Percentiles rank a stretch among this genome's conserved stretches.
These are phyloP conservation scores for Venturia aucupariae DNA, from an alignment of 2,329 filamentous ascomycete genomes.

Conservation along the genomic window DNA sequence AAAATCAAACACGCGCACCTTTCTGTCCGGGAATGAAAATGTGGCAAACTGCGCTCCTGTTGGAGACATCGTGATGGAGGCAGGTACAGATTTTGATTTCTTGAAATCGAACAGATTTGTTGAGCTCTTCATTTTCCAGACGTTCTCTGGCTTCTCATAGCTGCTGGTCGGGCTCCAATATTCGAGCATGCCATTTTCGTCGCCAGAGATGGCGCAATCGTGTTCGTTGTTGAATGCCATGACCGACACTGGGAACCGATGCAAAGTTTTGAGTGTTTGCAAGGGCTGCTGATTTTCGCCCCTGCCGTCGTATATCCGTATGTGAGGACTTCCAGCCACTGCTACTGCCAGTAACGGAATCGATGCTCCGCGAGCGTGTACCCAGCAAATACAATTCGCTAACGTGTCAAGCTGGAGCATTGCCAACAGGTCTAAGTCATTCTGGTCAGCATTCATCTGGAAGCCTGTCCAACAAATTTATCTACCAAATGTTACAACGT, in stretches of 20 bases:
- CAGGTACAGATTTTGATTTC: slow-evolving; percentile 79
- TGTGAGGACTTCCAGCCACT: slow-evolving; percentile 52
- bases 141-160: slow-evolving; percentile 84
- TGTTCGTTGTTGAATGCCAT: slow-evolving; percentile 85
- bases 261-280: slow-evolving; percentile 69
- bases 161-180: slow-evolving; percentile 79
- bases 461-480: slow-evolving; percentile 16
- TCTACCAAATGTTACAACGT: slow-evolving; percentile 66
- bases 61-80: slow-evolving; percentile 75
- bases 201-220: slow-evolving; percentile 84
- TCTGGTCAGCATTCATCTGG: slow-evolving; percentile 15
- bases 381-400: slow-evolving; percentile 81
- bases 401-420: slow-evolving; percentile 70
- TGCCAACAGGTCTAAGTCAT: slow-evolving; percentile 56
- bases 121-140: slow-evolving; percentile 87
- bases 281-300: slow-evolving; percentile 70
- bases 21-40: slow-evolving; percentile 86
- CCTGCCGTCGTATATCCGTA: slow-evolving; percentile 81
- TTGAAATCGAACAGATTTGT: slow-evolving; percentile 97
- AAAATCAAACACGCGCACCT: slow-evolving; percentile 91
- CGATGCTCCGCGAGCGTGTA: slow-evolving; percentile 80
- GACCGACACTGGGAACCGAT: slow-evolving; percentile 68
- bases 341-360: slow-evolving; percentile 79
- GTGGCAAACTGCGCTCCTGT: slow-evolving; percentile 78
- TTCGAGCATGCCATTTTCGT: slow-evolving; percentile 88